phyloP scores from a whole-genome alignment of 2,329 filamentous ascomycete genomes.

The Elsinoe fawcettii region DNA sequence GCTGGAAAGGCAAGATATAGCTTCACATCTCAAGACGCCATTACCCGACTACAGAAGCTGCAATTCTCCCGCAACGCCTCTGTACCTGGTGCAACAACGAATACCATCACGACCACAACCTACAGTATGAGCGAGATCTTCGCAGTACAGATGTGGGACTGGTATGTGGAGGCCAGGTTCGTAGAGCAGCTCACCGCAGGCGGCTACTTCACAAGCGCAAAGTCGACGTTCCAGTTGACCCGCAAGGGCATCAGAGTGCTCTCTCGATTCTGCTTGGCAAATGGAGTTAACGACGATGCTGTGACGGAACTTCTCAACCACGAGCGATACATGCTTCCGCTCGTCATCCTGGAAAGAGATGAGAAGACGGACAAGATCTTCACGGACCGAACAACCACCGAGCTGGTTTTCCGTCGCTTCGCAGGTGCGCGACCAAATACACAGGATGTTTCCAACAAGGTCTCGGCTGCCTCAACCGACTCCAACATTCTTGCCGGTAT shows the following conservation, averaged over 20 bases:
- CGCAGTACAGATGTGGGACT: background rate
- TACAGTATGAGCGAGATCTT: slow-evolving; percentile 2
- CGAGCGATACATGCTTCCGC: background rate
- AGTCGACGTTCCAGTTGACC: background rate
- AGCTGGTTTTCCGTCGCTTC: slow-evolving; percentile 2
- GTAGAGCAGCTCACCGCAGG: background rate
- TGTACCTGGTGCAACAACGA: background rate
- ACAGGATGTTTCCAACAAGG: background rate
- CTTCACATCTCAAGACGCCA: background rate
- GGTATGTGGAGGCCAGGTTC: background rate
- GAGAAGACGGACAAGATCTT: slow-evolving; percentile 4
- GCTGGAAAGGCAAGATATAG: background rate
- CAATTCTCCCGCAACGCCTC: slow-evolving; percentile 5
- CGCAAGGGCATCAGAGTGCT: background rate
- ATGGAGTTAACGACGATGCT: background rate
- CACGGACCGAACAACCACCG: background rate
- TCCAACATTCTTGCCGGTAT: slow-evolving; percentile 1
- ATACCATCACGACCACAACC: background rate
- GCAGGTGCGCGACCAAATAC: background rate
- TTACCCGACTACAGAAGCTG: background rate
- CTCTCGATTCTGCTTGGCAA: background rate
- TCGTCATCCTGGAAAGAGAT: background rate
- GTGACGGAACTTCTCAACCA: background rate
- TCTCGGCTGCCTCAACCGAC: background rate
- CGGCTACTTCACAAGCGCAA: background rate